Percentiles rank a stretch among this genome's conserved stretches.
Evolutionary conservation across 768 basidiomycete species (phyloP).

Genomic region (Rubroboletus satanas): DNA sequence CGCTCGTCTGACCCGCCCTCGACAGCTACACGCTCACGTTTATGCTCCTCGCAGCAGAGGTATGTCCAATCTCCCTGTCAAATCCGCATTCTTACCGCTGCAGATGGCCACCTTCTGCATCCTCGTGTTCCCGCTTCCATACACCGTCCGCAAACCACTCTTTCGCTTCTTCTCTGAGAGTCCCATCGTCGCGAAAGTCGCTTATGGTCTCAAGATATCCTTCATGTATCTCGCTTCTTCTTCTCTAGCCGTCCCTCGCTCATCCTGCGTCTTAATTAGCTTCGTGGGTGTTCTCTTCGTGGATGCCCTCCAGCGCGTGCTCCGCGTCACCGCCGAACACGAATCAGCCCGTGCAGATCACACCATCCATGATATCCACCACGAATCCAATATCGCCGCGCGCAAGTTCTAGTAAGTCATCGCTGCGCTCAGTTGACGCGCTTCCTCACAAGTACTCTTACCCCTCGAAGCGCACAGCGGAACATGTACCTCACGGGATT

Average conservation of each 20-base stretch:
- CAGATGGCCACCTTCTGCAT: constrained; percentile 82
- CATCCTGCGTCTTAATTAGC: constrained; percentile 32
- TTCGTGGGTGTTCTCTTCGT: constrained; percentile 85
- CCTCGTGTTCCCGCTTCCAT: constrained; percentile 83
- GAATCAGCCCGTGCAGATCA: constrained; percentile 60
- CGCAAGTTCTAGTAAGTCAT: constrained; percentile 84
- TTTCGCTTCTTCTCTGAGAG: constrained; percentile 73
- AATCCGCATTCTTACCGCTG: not conserved
- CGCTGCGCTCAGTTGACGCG: too few relatives aligned
- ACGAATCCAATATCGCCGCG: constrained; percentile 86
- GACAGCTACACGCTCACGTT: constrained; percentile 77
- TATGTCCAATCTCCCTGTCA: constrained; percentile 11
- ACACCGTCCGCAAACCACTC: constrained; percentile 61
- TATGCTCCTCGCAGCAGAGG: constrained; percentile 74
- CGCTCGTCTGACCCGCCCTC: not conserved
- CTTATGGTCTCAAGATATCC: constrained; percentile 89
- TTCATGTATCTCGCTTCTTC: constrained; percentile 67
- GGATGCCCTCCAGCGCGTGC: constrained; percentile 93
- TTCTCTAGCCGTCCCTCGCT: not conserved
- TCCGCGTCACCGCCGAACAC: constrained; percentile 68
- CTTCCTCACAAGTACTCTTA: not conserved
- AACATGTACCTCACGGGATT: constrained; percentile 93
- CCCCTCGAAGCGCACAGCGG: constrained; percentile 61
- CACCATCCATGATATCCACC: constrained; percentile 56
- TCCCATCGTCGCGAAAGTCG: constrained; percentile 72